Conservation (phyloP, 495 filamentous ascomycete genomes). For the Neurospora tetraspora region DNA sequence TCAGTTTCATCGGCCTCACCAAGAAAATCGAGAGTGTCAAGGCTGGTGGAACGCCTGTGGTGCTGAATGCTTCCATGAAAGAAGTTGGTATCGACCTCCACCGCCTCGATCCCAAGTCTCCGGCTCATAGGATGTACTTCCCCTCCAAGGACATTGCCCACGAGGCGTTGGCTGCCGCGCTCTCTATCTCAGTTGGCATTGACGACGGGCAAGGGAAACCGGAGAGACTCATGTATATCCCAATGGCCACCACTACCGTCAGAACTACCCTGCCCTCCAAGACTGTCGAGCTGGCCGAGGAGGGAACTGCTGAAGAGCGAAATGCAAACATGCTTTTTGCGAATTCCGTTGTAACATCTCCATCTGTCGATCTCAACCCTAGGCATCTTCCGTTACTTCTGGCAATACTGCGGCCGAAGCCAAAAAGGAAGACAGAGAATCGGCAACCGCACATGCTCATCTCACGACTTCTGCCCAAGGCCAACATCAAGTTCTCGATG, state of each 20-base stretch:
- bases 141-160: constrained; percentile 86
- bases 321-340: constrained; percentile 96
- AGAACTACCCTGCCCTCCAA: constrained; percentile 93
- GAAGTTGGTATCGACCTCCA: constrained; percentile 91
- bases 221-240: constrained; percentile 83
- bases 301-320: constrained; percentile 67
- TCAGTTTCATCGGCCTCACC: constrained; percentile 84
- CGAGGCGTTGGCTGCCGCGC: constrained; percentile 84
- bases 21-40: constrained; percentile 60
- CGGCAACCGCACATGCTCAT: constrained; percentile 55
- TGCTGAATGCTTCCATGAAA: constrained; percentile 84
- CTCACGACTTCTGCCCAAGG: constrained; percentile 87
- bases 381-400: constrained; percentile 80
- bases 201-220: constrained; percentile 78
- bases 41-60: constrained; percentile 55
- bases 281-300: constrained; percentile 69
- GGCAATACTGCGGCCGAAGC: constrained; percentile 54
- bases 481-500: constrained; percentile 87
- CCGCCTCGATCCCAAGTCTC: constrained; percentile 84
- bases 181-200: constrained; percentile 83
- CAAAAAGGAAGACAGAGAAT: constrained; percentile 32
- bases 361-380: constrained; percentile 90
- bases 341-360: constrained; percentile 91
- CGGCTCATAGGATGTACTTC: constrained; percentile 99
- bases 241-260: constrained; percentile 94